Percentiles rank a stretch among this genome's conserved stretches.
Conservation (phyloP, 106 monocot species). For the Dioscorea dumetorum region DNA sequence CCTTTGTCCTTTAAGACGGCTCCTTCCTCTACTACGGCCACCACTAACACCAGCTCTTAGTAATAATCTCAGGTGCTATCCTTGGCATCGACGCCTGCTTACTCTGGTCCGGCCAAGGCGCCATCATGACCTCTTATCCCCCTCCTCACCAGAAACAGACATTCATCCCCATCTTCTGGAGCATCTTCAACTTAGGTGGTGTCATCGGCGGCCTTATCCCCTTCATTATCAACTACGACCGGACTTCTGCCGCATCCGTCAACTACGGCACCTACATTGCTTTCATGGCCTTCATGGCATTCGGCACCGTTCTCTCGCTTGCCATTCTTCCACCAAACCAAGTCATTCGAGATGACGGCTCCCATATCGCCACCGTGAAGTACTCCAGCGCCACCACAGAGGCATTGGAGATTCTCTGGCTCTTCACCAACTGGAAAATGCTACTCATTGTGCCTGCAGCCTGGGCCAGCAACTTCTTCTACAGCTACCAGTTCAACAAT, state of each 20-base stretch:
- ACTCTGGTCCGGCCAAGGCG: constrained; percentile 89
- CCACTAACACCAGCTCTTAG: constrained; percentile 51
- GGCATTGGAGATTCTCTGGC: constrained; percentile 34
- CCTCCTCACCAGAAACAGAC: constrained; percentile 49
- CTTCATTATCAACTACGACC: constrained; percentile 76
- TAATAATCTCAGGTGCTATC: constrained; percentile 57
- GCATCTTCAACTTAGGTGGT: constrained; percentile 90
- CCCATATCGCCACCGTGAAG: constrained; percentile 26
- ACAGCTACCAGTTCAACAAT: constrained; percentile 97
- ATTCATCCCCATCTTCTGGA: constrained; percentile 90
- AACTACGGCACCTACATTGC: constrained; percentile 87
- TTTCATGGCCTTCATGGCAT: constrained; percentile 91
- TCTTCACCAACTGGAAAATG: constrained; percentile 80
- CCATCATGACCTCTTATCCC: constrained; percentile 91
- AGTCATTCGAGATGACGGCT: constrained; percentile 67
- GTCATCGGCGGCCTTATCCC: constrained; percentile 92
- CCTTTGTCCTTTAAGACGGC: constrained; percentile 82
- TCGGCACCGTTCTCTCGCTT: constrained; percentile 60
- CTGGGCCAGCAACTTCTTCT: constrained; percentile 99
- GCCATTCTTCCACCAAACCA: constrained; percentile 52
- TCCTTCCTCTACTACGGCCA: constrained; percentile 97
- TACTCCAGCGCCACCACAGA: constrained; percentile 55
- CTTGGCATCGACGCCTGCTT: constrained; percentile 85
- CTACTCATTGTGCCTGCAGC: constrained; percentile 75
- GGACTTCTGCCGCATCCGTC: constrained; percentile 57